A percentile compares a stretch with the other conserved stretches of the same genome.
phyloP scores from a whole-genome alignment of 805 yeast genomes.

The Kuraishia ogatae region DNA sequence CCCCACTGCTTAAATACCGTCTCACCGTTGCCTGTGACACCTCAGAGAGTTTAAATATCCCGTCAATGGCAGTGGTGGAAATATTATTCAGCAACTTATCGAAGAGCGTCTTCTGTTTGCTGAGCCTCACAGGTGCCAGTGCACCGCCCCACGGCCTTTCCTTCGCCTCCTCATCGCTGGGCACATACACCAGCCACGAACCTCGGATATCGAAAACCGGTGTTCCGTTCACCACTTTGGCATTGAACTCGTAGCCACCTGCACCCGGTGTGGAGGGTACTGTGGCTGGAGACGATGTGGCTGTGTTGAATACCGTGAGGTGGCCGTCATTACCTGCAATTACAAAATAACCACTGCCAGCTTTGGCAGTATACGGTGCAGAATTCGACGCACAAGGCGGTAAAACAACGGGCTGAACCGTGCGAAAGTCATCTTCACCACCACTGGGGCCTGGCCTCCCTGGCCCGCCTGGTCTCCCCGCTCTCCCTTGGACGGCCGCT shows the following conservation, averaged over 20 bases:
- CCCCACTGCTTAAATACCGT: constrained; percentile 21
- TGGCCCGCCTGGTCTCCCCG: too few relatives aligned
- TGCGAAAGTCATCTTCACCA: not conserved
- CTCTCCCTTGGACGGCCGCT: not conserved
- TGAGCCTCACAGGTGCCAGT: constrained; percentile 20
- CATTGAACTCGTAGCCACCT: constrained; percentile 4
- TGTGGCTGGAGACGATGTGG: constrained; percentile 6
- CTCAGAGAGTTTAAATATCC: constrained; percentile 38
- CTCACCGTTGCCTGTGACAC: constrained; percentile 36
- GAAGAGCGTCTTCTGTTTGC: constrained; percentile 36
- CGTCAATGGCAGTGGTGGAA: constrained; percentile 46
- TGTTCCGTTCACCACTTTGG: constrained; percentile 19
- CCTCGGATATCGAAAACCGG: constrained; percentile 43
- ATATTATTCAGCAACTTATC: constrained; percentile 38
- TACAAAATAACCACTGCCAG: constrained; percentile 13
- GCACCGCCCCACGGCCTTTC: constrained; percentile 11
- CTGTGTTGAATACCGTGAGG: constrained; percentile 15
- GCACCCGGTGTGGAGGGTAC: constrained; percentile 8
- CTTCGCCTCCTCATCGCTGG: constrained; percentile 28
- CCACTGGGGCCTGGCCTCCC: too few relatives aligned
- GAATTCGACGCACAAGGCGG: constrained; percentile 18
- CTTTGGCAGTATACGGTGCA: constrained; percentile 14
- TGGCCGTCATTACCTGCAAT: constrained; percentile 20
- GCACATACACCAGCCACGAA: constrained; percentile 39
- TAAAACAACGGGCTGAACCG: constrained; percentile 11